Percentiles rank a stretch among this genome's conserved stretches.
These are phyloP conservation scores for Posidonia australis DNA, from an alignment of 106 monocot genomes.

Conservation along the genomic window DNA sequence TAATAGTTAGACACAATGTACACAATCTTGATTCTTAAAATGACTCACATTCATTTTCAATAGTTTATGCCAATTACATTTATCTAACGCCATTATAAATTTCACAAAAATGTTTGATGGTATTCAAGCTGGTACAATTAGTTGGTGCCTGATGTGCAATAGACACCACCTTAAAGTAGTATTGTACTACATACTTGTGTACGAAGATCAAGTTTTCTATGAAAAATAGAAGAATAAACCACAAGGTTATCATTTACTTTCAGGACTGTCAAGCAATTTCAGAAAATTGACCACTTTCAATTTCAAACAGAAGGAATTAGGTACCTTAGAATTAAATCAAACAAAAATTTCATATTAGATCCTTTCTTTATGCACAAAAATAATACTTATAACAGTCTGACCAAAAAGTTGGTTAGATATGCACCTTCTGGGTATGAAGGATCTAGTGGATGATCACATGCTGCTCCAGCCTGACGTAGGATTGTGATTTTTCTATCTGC, in stretches of 20 bases:
- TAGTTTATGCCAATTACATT: too few species aligned
- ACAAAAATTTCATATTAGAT: not conserved
- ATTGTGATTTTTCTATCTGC: constrained; percentile 73
- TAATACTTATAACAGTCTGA: constrained; percentile 44
- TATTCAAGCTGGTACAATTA: too few species aligned
- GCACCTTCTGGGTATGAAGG: constrained; percentile 83
- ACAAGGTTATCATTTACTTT: not conserved
- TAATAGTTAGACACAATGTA: too few species aligned
- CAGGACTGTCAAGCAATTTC: not conserved
- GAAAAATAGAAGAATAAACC: not conserved
- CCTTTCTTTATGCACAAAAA: not conserved
- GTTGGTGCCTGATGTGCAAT: too few species aligned
- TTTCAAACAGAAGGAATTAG: not conserved
- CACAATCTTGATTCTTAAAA: too few species aligned
- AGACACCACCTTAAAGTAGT: too few species aligned
- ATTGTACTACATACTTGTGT: too few species aligned
- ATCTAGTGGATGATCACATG: constrained; percentile 83
- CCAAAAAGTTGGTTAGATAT: constrained; percentile 65
- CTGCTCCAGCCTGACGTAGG: constrained; percentile 73
- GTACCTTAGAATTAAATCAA: not conserved
- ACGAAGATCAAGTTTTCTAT: not conserved
- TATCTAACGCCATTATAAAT: too few species aligned
- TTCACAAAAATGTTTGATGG: too few species aligned
- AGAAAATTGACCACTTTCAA: not conserved
- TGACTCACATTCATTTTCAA: too few species aligned